Percentiles rank a stretch among this genome's conserved stretches.
These are phyloP conservation scores for Trichoderma pleuroti DNA, from an alignment of 2,329 filamentous ascomycete species.

Conservation along the genomic window DNA sequence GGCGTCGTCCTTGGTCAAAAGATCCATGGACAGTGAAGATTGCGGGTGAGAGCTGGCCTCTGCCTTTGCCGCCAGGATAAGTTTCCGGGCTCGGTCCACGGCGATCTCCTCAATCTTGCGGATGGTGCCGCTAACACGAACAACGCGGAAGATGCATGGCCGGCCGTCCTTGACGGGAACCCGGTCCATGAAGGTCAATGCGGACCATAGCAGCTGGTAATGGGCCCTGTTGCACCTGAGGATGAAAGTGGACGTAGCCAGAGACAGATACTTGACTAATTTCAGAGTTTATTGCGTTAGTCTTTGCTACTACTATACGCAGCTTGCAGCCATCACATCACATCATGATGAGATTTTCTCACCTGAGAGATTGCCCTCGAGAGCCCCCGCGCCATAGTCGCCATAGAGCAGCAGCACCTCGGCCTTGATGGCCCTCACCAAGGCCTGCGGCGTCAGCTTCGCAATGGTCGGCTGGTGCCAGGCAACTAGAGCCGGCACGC, in stretches of 20 bases:
- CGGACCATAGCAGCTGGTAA: conserved; percentile 86
- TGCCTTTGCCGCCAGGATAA: conserved; percentile 65
- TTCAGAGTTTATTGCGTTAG: background rate
- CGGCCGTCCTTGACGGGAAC: conserved; percentile 59
- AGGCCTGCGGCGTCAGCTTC: conserved; percentile 60
- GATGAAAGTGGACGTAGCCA: conserved; percentile 92
- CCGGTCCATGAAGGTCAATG: conserved; percentile 73
- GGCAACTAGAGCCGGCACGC: conserved; percentile 59
- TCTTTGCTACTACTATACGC: background rate
- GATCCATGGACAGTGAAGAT: conserved; percentile 22
- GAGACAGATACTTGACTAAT: conserved; percentile 85
- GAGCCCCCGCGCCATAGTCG: conserved; percentile 78
- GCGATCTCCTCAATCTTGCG: conserved; percentile 88
- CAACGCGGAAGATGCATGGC: conserved; percentile 76
- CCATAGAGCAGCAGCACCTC: conserved; percentile 74
- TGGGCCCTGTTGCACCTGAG: conserved; percentile 77
- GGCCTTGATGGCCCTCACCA: conserved; percentile 67
- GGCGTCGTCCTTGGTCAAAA: conserved; percentile 34
- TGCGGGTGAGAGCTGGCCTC: conserved; percentile 24
- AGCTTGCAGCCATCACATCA: background rate
- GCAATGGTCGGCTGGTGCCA: conserved; percentile 78
- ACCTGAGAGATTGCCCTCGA: conserved; percentile 68
- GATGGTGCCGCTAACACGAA: conserved; percentile 89
- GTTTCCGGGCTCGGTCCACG: conserved; percentile 68
- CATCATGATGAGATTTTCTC: conserved; percentile 21